Base-by-base conservation (phyloP, 371 early-diverging fungal genomes). In the Circinella minor region DNA sequence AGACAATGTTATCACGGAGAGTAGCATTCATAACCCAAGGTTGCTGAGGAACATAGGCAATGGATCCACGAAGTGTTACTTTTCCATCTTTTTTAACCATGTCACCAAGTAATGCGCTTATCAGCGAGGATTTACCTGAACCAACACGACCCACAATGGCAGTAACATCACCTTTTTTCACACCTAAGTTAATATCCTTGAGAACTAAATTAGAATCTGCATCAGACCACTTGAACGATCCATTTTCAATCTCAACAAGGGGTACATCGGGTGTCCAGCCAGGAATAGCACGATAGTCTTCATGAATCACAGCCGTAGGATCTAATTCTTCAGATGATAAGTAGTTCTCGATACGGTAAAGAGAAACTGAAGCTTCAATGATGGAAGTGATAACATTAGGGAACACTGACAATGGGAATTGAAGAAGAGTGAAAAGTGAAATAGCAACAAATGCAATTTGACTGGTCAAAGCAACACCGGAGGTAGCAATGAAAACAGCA, bases 1-100 rank as follows among this genome's bases (percentile, higher is more conserved):
- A 98, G 17, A 94, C 72, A 74, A 99, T 94, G 75, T 98, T 98
- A 57, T 95, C 95, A 20, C 94, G 87, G 13, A 99, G 67, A 0
- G 96, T 92, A 39, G 92, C 92, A 73, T 96, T 96, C 92, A 94
- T 92, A 47, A 99, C 93, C 97, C 97, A 98, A 15, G 99, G 90
- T 67, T 88, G 89, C 77, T 98, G 97, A 13, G 95, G 89, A 0
- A 93, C 96, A 78, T 96, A 97, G 4, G 96, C 96, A 8, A 95
- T 87, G 17, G 86, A 86, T n/a, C 97, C 98, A 37, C 88, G 79
- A 2, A 97, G 69, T 3, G 71, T 77, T 11, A 94, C 91, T 7
- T 86, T 79, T 36, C 97, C 97, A 3, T 79, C 65, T 0, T 79
- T 61, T 65, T 91, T 91, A 66, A 92, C 88, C 86, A 95, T 93